Base-by-base conservation (phyloP, 2,329 filamentous ascomycete genomes). In the Colletotrichum sp. region DNA sequence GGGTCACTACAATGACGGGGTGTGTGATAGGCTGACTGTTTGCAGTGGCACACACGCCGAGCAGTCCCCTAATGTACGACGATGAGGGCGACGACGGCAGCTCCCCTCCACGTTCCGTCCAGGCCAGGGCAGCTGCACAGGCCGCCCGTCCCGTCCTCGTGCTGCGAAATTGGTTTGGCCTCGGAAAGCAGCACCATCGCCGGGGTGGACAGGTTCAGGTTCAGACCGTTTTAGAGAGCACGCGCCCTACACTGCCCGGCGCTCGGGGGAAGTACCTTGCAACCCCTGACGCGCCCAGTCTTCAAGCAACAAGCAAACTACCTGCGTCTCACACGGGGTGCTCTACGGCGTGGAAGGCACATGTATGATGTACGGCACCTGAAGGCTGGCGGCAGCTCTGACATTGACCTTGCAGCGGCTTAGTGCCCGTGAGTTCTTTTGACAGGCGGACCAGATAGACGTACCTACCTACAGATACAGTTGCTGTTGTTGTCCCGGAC, bases 281-380 rank as follows among this genome's bases (percentile, higher is more conserved):
- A 71, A 52, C 68, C 55, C 71, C 61, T 74, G 72, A 67, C 43
- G 67, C 67, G 43, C 65, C 71, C 24, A 65, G 71, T 64, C 65
- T 68, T 71, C 59, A 71, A 71, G 71, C 59, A 65, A 64, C 48
- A 68, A 61, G 69, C 62, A 71, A 58, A 18, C 8, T 55, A 12
- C 36, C 16, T 36, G 55, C 55, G 24, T 4, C 9, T 36, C n/a
- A 63, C 61, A 34, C 28, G n/a, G 43, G 43, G 43, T 52, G 38
- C 43, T 52, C 10, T 52, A 21, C 43, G 43, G 43, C n/a, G 43
- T 52, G n/a, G 18, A 52, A 52, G n/a, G 43, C 43, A 52, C 43
- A 52, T 52, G n/a, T 52, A 13, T n/a, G n/a, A 52, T 52, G n/a
- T 52, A 13, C 43, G n/a, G 43, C 38, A 55, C 36, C 64, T 69